phyloP scores from a whole-genome alignment of 164 flowering plant species.

The Aristolochia contorta region DNA sequence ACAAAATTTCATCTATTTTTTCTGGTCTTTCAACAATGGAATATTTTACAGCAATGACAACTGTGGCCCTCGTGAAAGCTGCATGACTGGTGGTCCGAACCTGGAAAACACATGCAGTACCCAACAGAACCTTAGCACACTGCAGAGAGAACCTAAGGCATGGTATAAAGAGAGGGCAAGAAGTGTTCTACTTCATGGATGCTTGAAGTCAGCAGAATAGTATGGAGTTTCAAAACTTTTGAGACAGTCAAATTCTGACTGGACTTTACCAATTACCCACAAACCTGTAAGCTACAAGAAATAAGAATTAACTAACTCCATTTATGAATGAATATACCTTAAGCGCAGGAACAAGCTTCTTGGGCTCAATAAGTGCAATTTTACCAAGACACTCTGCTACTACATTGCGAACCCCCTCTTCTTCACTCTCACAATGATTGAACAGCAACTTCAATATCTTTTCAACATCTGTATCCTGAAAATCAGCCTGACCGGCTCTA shows the following conservation, averaged over 20 bases:
- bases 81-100: constrained; percentile 69
- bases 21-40: constrained; percentile 95
- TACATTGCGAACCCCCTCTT: constrained; percentile 98
- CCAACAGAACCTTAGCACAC: constrained; percentile 3
- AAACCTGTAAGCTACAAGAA: too few species aligned
- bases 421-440: constrained; percentile 98
- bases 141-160: too few species aligned
- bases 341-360: constrained; percentile 91
- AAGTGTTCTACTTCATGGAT: too few species aligned
- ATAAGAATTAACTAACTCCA: too few species aligned
- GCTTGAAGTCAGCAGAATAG: too few species aligned
- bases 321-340: constrained; percentile 41
- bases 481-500: constrained; percentile 57
- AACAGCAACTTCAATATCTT: constrained; percentile 82
- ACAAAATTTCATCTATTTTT: constrained; percentile 82
- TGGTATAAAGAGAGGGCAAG: too few species aligned
- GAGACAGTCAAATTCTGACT: too few species aligned
- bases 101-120: constrained; percentile 21
- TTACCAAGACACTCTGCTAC: constrained; percentile 99
- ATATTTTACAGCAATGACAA: constrained; percentile 88
- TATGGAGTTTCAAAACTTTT: too few species aligned
- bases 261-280: too few species aligned
- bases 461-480: constrained; percentile 86
- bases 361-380: constrained; percentile 93
- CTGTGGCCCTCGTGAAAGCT: constrained; percentile 95